Evolutionary conservation across 345 rosid species (phyloP).

Genomic region (Lepidium sativum): DNA sequence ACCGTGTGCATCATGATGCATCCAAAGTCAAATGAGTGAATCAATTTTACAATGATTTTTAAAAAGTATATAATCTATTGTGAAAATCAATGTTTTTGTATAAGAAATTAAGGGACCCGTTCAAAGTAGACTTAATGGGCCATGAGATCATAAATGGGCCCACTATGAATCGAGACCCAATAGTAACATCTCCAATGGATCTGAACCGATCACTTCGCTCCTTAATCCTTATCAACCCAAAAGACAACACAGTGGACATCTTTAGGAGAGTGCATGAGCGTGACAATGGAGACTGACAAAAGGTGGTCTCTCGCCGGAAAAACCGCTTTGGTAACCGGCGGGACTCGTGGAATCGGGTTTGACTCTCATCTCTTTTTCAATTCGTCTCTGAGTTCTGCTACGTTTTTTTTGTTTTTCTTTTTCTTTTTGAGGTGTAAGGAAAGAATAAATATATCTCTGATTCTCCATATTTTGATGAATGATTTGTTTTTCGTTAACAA

Average conservation of each 20-base stretch:
- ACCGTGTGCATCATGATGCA: slow-evolving; percentile 21
- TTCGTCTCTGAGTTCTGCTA: neutral
- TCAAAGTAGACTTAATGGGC: neutral
- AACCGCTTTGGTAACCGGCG: slow-evolving; percentile 81
- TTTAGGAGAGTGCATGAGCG: slow-evolving; percentile 25
- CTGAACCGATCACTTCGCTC: neutral
- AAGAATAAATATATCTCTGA: neutral
- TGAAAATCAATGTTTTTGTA: neutral
- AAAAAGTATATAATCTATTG: neutral
- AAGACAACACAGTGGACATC: neutral
- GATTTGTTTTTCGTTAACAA: neutral
- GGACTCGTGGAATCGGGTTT: slow-evolving; percentile 89
- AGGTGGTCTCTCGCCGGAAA: slow-evolving; percentile 66
- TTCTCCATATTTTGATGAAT: neutral
- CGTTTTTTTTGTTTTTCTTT: neutral
- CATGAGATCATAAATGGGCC: neutral
- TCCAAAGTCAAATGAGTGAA: slow-evolving; percentile 15
- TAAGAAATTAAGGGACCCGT: neutral
- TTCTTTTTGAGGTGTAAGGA: neutral
- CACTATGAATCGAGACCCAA: neutral
- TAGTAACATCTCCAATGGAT: neutral
- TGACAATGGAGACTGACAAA: slow-evolving; percentile 11
- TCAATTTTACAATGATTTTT: neutral
- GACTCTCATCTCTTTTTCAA: neutral
- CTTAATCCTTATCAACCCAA: neutral